Conservation (phyloP, 1,284 basidiomycete species). For the Tylopilus sp. region DNA sequence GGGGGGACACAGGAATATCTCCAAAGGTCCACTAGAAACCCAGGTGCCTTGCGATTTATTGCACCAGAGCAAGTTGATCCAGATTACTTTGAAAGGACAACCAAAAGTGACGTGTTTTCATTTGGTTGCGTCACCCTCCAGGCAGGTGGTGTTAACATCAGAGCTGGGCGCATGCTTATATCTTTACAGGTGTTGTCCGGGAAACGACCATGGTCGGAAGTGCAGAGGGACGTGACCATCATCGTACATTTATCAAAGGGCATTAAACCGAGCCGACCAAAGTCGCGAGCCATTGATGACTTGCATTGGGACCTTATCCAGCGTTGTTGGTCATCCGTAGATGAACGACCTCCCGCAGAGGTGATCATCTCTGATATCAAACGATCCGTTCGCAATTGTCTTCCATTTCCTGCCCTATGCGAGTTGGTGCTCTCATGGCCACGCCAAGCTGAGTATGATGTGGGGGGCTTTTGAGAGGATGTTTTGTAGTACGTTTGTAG, state of each 20-base stretch:
- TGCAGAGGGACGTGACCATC: neutral
- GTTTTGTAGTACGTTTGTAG: too few relatives aligned
- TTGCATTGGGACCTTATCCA: constrained; percentile 22
- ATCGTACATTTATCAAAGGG: neutral
- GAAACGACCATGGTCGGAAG: neutral
- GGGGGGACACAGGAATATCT: constrained; percentile 3
- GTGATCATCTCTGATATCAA: too few relatives aligned
- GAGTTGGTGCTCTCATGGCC: too few relatives aligned
- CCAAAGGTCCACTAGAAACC: neutral
- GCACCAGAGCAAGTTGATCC: neutral
- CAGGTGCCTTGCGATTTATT: neutral
- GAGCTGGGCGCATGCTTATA: neutral
- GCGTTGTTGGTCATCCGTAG: constrained; percentile 15
- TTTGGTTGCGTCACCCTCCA: constrained; percentile 15
- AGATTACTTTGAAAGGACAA: neutral
- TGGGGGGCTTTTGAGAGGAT: too few relatives aligned
- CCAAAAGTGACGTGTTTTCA: constrained; percentile 11
- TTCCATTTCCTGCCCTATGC: too few relatives aligned
- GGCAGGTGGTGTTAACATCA: neutral
- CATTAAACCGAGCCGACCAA: neutral
- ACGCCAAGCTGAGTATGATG: too few relatives aligned
- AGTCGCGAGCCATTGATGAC: neutral
- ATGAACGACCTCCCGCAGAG: constrained; percentile 11
- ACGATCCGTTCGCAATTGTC: too few relatives aligned
- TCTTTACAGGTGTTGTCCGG: constrained; percentile 3